These are phyloP conservation scores for Aspergillus arachidicola DNA, from an alignment of 2,329 filamentous ascomycete genomes.

Conservation along the genomic window DNA sequence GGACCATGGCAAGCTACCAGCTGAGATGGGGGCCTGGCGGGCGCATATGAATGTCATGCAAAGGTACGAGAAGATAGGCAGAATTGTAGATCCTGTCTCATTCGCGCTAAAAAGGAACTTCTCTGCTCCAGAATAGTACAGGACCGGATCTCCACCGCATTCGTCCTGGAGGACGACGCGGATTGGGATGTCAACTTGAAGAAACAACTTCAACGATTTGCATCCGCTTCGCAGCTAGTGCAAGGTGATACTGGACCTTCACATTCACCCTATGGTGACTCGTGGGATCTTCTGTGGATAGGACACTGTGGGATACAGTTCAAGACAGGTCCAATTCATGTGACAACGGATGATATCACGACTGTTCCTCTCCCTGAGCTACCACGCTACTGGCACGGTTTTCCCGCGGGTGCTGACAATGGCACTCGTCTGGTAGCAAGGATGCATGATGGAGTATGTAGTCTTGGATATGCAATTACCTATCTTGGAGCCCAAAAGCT, in stretches of 20 bases:
- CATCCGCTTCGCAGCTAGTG: constrained; percentile 34
- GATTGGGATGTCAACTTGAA: constrained; percentile 42
- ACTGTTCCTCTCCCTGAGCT: not conserved
- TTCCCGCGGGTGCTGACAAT: not conserved
- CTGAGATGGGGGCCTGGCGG: no score
- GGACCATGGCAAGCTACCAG: no score
- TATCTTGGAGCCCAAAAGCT: constrained; percentile 7
- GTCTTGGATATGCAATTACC: not conserved
- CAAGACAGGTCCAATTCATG: not conserved
- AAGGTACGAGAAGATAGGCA: not conserved
- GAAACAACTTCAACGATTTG: constrained; percentile 32
- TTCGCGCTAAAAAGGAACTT: not conserved
- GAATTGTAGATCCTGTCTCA: not conserved
- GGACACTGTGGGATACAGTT: constrained; percentile 35
- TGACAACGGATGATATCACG: not conserved
- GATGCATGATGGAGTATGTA: not conserved
- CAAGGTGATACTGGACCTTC: constrained; percentile 13
- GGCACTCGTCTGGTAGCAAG: constrained; percentile 1
- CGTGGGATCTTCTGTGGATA: constrained; percentile 44
- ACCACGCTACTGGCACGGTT: constrained; percentile 1
- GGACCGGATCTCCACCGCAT: no score
- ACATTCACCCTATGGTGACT: constrained; percentile 30
- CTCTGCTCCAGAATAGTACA: constrained; percentile 39
- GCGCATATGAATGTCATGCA: no score
- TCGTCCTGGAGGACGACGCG: constrained; percentile 46